Evolutionary conservation across 768 basidiomycete genomes (phyloP).

Genomic region (Tricholoma flavovirens): DNA sequence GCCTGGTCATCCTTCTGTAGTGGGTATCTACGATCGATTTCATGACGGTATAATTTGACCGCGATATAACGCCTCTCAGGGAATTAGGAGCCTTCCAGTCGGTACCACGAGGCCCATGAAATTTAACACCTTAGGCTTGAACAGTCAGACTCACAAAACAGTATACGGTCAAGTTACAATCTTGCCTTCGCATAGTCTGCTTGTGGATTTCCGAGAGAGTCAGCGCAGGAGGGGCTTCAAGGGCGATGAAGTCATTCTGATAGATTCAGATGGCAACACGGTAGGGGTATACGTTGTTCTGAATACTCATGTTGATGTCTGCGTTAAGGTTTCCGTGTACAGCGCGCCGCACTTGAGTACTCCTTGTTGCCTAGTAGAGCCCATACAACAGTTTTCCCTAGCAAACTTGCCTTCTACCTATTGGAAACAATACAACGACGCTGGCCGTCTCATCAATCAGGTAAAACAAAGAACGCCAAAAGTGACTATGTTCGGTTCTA

Average conservation of each 20-base stretch:
- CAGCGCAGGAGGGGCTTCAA: slow-evolving; percentile 40
- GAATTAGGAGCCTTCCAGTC: slow-evolving; percentile 18
- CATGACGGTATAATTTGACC: background rate
- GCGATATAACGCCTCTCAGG: background rate
- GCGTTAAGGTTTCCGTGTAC: slow-evolving; percentile 37
- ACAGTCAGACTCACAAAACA: slow-evolving; percentile 41
- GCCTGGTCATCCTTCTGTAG: background rate
- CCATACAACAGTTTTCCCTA: slow-evolving; percentile 28
- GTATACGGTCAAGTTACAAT: slow-evolving; percentile 42
- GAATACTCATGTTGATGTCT: background rate
- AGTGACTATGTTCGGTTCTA: slow-evolving; percentile 23
- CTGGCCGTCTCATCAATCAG: slow-evolving; percentile 36
- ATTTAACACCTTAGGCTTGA: slow-evolving; percentile 31
- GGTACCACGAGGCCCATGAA: slow-evolving; percentile 32
- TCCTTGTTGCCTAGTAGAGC: slow-evolving; percentile 44
- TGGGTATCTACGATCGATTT: background rate
- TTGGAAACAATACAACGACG: slow-evolving; percentile 43
- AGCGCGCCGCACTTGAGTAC: slow-evolving; percentile 45
- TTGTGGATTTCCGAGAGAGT: slow-evolving; percentile 53
- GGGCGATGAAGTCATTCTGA: slow-evolving; percentile 41
- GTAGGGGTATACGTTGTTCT: slow-evolving; percentile 18
- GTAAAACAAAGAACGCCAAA: slow-evolving; percentile 50
- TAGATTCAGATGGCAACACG: slow-evolving; percentile 33
- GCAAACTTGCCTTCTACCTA: slow-evolving; percentile 34
- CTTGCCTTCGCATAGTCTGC: slow-evolving; percentile 42